Base-by-base conservation (phyloP, 441 rosid genomes). In the Syzygium malaccense region DNA sequence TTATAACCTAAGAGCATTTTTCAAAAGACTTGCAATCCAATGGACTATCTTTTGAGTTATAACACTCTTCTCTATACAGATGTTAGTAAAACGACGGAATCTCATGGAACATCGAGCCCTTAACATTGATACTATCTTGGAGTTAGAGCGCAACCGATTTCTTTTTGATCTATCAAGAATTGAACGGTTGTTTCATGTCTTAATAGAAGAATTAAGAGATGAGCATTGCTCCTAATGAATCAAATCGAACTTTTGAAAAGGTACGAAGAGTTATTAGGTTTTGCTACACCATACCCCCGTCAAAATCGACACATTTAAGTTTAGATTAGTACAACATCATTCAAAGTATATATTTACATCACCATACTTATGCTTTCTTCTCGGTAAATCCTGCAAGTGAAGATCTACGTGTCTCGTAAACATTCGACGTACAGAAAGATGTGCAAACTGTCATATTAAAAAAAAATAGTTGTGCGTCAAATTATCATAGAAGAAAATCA, bases 71-170 rank as follows among this genome's bases (percentile, higher is more conserved):
- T 1, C 75, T 30, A 30, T 4, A 64, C 12, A 8, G 30, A 64
- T 30, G 75, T 17, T 17, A 64, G 37, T 17, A 19, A 28, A 30
- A 64, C 8, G 75, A 0, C 0, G 23, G 41, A 64, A 64, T 64
- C 6, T 64, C 41, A 7, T 30, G 0, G 3, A 64, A 17, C 0
- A 17, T 30, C 20, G 0, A 64, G 1, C 1, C 75, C 17, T 30
- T 64, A 64, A 64, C 1, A 7, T 64, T 30, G 10, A 64, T 17
- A 30, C 3, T 30, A 9, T 64, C 75, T 0, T 7, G 60, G 37
- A 64, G 41, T 64, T 19, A 1, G 0, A 0, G 75, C 1, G 23
- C 6, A 1, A 30, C 0, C 41, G 8, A 7, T 30, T 64, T 64
- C 41, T 17, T 30, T 64, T 1, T 17, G 0, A 64, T 64, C 75